These are phyloP conservation scores for Tilletia caries DNA, from an alignment of 1,284 basidiomycete species.

Conservation along the genomic window DNA sequence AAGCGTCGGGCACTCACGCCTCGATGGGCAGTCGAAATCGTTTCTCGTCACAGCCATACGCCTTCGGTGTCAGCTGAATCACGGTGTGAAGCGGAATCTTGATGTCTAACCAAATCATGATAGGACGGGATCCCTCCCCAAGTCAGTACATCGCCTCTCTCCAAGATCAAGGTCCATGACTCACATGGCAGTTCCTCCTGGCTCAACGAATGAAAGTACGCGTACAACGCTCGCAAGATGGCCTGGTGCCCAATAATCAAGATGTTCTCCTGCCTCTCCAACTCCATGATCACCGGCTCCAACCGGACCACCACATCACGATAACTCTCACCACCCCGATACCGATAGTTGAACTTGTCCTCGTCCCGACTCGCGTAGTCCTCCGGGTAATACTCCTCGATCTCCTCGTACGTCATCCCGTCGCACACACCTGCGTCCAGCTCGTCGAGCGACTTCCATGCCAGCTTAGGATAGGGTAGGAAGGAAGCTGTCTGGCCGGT, in stretches of 20 bases:
- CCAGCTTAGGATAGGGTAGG: slow-evolving; percentile 84
- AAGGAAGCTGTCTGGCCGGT: slow-evolving; percentile 85
- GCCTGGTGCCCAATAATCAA: slow-evolving; percentile 94
- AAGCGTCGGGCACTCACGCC: no score
- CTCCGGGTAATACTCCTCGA: slow-evolving; percentile 88
- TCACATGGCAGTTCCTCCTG: slow-evolving; percentile 78
- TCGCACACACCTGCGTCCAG: slow-evolving; percentile 98
- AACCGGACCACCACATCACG: slow-evolving; percentile 85
- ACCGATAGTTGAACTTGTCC: slow-evolving; percentile 99
- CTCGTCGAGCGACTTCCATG: slow-evolving; percentile 98
- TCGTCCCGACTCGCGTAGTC: slow-evolving; percentile 98
- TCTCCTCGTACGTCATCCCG: slow-evolving; percentile 99
- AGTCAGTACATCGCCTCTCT: no score
- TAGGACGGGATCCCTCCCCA: no score
- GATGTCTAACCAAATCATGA: slow-evolving; percentile 64
- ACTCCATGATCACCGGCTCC: slow-evolving; percentile 98
- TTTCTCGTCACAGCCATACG: slow-evolving; percentile 98
- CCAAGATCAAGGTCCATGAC: not conserved
- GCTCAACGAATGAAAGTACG: slow-evolving; percentile 87
- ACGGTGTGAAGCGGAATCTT: slow-evolving; percentile 84
- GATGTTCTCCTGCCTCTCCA: slow-evolving; percentile 95
- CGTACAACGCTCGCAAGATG: slow-evolving; percentile 60
- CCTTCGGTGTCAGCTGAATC: slow-evolving; percentile 94
- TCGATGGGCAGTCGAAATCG: slow-evolving; percentile 61
- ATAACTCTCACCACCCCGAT: slow-evolving; percentile 86